These are phyloP conservation scores for Vaccinium vitisidaea DNA, from an alignment of 148 eudicot species.

Conservation along the genomic window DNA sequence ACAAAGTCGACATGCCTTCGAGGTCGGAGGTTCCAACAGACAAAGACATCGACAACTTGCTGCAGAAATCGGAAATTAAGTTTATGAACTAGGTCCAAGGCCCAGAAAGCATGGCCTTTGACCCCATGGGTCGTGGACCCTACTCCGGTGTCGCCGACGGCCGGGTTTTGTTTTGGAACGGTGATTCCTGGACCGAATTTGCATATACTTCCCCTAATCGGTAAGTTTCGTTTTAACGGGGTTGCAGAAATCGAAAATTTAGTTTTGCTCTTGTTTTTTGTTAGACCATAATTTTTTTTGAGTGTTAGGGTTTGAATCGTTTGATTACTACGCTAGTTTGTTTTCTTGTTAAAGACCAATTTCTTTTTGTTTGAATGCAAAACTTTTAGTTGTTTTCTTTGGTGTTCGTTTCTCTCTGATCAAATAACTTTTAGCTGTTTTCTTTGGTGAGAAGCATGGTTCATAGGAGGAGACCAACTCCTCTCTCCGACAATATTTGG, in stretches of 20 bases:
- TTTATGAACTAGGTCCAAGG: slow-evolving; percentile 74
- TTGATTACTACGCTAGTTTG: background rate
- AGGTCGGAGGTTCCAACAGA: slow-evolving; percentile 47
- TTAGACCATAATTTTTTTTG: background rate
- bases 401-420: no score
- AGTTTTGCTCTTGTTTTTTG: background rate
- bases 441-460: no score
- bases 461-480: no score
- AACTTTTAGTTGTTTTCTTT: no score
- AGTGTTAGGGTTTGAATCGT: background rate
- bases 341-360: background rate
- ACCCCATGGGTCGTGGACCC: slow-evolving; percentile 81
- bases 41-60: slow-evolving; percentile 44
- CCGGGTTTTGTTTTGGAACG: slow-evolving; percentile 80
- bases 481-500: no score
- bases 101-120: slow-evolving; percentile 86
- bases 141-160: slow-evolving; percentile 93
- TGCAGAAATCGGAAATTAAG: slow-evolving; percentile 72
- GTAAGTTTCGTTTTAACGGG: slow-evolving; percentile 28
- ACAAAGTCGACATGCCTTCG: slow-evolving; percentile 38
- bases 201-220: slow-evolving; percentile 86
- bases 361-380: no score
- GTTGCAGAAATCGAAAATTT: no score
- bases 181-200: slow-evolving; percentile 59
- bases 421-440: no score